Evolutionary conservation across 2,329 filamentous ascomycete genomes (phyloP).

Genomic region (Monosporascus sp.): DNA sequence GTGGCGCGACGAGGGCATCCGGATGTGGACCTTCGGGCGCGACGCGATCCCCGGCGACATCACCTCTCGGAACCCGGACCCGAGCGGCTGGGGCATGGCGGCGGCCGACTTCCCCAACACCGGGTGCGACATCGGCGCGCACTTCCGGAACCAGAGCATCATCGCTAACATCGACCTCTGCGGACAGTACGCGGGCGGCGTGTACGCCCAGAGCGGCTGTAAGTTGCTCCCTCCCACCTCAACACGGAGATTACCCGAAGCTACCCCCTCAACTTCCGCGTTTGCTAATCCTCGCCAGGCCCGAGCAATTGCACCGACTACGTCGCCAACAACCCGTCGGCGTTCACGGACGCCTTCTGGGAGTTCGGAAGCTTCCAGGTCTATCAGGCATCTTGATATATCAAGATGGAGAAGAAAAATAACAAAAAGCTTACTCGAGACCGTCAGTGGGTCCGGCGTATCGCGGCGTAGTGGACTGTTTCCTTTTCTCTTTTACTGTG

Average conservation of each 20-base stretch:
- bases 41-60: slow-evolving; percentile 48
- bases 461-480: background rate
- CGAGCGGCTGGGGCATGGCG: slow-evolving; percentile 56
- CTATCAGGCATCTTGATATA: slow-evolving; percentile 36
- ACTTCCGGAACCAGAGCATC: slow-evolving; percentile 62
- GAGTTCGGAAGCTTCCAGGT: slow-evolving; percentile 58
- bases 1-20: slow-evolving; percentile 54
- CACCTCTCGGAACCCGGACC: slow-evolving; percentile 46
- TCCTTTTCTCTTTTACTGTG: too few relatives aligned
- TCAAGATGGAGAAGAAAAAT: background rate
- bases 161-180: slow-evolving; percentile 63
- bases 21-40: slow-evolving; percentile 56
- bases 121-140: slow-evolving; percentile 50
- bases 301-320: slow-evolving; percentile 51
- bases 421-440: background rate
- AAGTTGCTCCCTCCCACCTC: slow-evolving; percentile 11
- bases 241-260: background rate
- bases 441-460: background rate
- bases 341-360: slow-evolving; percentile 58
- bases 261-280: too few relatives aligned
- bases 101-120: slow-evolving; percentile 62
- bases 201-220: slow-evolving; percentile 42
- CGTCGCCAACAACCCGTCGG: slow-evolving; percentile 51
- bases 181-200: slow-evolving; percentile 47
- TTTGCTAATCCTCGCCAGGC: slow-evolving; percentile 27